phyloP scores from a whole-genome alignment of 805 yeast species.

The Suhomyces emberorum region DNA sequence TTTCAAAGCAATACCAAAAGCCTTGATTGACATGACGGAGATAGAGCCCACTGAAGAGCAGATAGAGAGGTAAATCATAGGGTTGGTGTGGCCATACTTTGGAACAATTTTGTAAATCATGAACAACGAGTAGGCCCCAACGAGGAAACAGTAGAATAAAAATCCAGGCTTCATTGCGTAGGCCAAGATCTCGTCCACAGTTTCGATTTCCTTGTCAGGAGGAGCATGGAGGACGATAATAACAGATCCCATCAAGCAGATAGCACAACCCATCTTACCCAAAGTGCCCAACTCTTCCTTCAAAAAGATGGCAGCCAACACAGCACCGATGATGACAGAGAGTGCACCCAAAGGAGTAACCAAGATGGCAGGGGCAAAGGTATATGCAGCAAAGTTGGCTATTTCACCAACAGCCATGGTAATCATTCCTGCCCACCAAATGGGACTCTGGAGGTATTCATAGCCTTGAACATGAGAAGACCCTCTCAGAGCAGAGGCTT shows the following conservation, averaged over 20 bases:
- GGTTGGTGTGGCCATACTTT: conserved; percentile 70
- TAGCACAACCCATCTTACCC: conserved; percentile 92
- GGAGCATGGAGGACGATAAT: conserved; percentile 91
- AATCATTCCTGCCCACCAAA: conserved; percentile 92
- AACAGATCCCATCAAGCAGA: conserved; percentile 82
- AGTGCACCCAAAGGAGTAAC: conserved; percentile 92
- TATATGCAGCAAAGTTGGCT: conserved; percentile 91
- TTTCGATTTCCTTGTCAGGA: conserved; percentile 82
- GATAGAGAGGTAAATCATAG: conserved; percentile 85
- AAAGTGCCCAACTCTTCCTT: conserved; percentile 83
- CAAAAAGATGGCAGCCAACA: conserved; percentile 77
- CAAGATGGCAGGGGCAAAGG: conserved; percentile 90
- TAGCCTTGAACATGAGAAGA: conserved; percentile 58
- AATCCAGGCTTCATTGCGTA: conserved; percentile 81
- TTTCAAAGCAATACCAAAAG: conserved; percentile 88
- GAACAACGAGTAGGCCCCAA: conserved; percentile 64
- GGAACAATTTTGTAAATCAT: conserved; percentile 87
- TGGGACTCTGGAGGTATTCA: conserved; percentile 76
- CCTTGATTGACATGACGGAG: conserved; percentile 88
- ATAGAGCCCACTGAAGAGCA: conserved; percentile 90
- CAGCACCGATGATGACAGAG: conserved; percentile 88
- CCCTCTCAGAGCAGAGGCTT: conserved; percentile 55
- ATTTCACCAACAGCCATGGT: conserved; percentile 90
- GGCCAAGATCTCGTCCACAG: conserved; percentile 81
- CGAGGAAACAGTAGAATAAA: conserved; percentile 59